Conservation (phyloP, 306 rosid species). For the Sindora glabra region DNA sequence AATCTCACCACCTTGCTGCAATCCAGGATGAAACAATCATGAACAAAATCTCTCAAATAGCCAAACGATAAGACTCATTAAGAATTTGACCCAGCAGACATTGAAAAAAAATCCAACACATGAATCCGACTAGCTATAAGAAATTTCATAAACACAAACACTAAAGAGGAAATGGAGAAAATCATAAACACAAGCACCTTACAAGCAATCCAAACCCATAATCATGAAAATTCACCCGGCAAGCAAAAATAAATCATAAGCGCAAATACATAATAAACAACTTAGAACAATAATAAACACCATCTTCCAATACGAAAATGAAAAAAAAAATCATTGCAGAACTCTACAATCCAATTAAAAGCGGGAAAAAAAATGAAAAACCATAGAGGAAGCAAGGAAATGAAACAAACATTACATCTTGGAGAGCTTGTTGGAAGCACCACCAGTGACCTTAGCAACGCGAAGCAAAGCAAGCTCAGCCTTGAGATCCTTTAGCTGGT, state of each 20-base stretch:
- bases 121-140: no score
- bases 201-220: not conserved
- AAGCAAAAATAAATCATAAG: no score
- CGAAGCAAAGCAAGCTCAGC: constrained; percentile 93
- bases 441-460: constrained; percentile 97
- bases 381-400: not conserved
- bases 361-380: not conserved
- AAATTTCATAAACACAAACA: not conserved
- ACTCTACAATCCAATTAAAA: no score
- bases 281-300: no score
- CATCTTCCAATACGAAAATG: no score
- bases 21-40: not conserved
- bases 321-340: no score
- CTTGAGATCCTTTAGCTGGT: constrained; percentile 90
- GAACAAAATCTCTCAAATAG: not conserved
- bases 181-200: not conserved
- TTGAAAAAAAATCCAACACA: no score
- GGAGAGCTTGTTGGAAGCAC: constrained; percentile 97
- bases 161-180: not conserved
- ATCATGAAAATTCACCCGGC: no score
- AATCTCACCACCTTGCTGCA: constrained; percentile 92
- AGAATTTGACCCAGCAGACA: no score
- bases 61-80: not conserved
- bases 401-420: constrained; percentile 47
- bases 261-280: no score